Percentiles rank a stretch among this genome's conserved stretches.
These are phyloP conservation scores for Termitomyces sp. DNA, from an alignment of 768 basidiomycete genomes.

Conservation along the genomic window DNA sequence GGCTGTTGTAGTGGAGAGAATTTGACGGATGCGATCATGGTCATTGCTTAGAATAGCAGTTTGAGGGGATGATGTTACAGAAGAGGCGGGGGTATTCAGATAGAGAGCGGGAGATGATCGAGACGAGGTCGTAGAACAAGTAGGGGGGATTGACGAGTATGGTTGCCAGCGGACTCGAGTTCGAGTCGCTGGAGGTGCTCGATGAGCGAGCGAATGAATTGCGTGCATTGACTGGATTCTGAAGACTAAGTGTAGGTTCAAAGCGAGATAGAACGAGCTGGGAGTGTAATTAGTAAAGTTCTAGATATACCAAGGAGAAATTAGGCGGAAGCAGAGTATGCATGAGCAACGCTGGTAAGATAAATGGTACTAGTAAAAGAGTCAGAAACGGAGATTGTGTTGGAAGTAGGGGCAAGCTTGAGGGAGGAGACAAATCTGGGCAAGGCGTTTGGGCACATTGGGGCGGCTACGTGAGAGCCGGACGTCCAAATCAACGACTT, in stretches of 20 bases:
- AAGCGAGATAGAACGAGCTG: slow-evolving; percentile 22
- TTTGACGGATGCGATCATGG: slow-evolving; percentile 23
- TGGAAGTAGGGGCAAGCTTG: slow-evolving; percentile 16
- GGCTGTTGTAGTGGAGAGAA: slow-evolving; percentile 18
- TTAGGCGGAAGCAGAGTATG: slow-evolving; percentile 29
- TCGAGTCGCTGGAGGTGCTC: slow-evolving; percentile 65
- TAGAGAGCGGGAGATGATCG: slow-evolving; percentile 37
- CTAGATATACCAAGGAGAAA: slow-evolving; percentile 17
- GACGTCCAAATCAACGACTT: slow-evolving; percentile 39
- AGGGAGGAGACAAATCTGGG: slow-evolving; percentile 20
- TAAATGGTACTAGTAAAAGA: slow-evolving; percentile 13
- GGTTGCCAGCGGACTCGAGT: slow-evolving; percentile 79
- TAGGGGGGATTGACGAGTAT: slow-evolving; percentile 45
- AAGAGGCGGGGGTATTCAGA: slow-evolving; percentile 56
- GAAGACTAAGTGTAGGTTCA: slow-evolving; percentile 24
- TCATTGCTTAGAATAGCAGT: slow-evolving; percentile 27
- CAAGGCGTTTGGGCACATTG: slow-evolving; percentile 33
- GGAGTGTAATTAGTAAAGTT: slow-evolving; percentile 16
- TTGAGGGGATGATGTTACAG: slow-evolving; percentile 44
- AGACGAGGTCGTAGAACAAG: slow-evolving; percentile 32
- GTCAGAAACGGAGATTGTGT: slow-evolving; percentile 14
- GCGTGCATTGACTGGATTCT: slow-evolving; percentile 33
- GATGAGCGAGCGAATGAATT: slow-evolving; percentile 55
- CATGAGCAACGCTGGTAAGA: slow-evolving; percentile 26
- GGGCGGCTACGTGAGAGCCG: slow-evolving; percentile 24